Base-by-base conservation (phyloP, 345 rosid genomes). In the Sonneratia caseolaris region DNA sequence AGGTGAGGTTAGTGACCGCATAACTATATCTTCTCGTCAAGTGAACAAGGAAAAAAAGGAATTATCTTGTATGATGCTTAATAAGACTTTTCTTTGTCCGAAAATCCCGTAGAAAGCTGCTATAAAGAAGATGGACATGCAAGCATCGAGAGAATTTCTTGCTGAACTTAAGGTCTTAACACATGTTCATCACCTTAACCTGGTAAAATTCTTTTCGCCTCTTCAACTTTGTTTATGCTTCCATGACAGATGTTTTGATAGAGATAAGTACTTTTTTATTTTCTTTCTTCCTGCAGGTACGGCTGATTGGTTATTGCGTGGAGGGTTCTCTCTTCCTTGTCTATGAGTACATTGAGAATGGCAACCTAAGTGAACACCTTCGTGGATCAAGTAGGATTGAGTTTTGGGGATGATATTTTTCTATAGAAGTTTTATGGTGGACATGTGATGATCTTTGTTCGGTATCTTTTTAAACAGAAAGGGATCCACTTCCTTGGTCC, bases 111-210 rank as follows among this genome's bases (percentile, higher is more conserved):
- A 95, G 99, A 91, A 83, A 92, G 93, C 96, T 79, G 98, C 99
- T 42, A 92, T 95, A 80, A 95, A 95, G 86, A 95, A 90, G 85
- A 95, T 95, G 99, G 93, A 95, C 66, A 91, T 95, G 99, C 89
- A 90, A 83, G 97, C 94, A 67, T 82, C 97, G 0, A 89, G 82
- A 81, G 97, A 95, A 82, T 95, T 95, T 81, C 87, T 89, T 37
- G 97, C 97, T n/a, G 99, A 92, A 76, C 78, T 95, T 72, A 90
- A 90, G 80, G 99, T 95, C 79, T 76, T 92, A 72, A 92, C 99
- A 0, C 86, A 84, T 72, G 97, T 95, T 71, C 99, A 95, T 82
- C 99, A 92, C 81, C 86, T 90, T 73, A 95, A 89, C 85, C 87
- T 95, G 97, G 99, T 90, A 86, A 85, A 13, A 62, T 62, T 62